Percentiles rank a stretch among this genome's conserved stretches.
Evolutionary conservation across 495 filamentous ascomycete species (phyloP).

Genomic region (Rhypophila decipiens): DNA sequence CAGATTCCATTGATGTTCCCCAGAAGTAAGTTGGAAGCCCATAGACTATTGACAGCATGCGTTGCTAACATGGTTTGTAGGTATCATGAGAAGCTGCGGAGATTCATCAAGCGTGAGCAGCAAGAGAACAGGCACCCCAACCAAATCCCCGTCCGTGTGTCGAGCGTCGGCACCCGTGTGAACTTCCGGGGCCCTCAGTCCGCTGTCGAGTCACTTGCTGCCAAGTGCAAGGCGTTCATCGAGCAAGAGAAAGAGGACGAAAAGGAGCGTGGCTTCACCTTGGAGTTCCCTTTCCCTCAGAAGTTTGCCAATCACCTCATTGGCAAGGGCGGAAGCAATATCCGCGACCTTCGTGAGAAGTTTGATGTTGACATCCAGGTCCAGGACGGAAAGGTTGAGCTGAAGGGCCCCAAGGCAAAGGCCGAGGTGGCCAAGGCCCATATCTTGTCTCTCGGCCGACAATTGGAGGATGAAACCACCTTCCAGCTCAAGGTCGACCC

Average conservation of each 20-base stretch:
- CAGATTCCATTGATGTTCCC: slow-evolving; percentile 60
- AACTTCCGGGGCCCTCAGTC: slow-evolving; percentile 69
- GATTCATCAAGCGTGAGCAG: slow-evolving; percentile 72
- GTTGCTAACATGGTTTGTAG: too few species aligned
- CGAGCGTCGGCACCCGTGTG: slow-evolving; percentile 49
- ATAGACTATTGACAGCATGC: too few species aligned
- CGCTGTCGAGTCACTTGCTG: slow-evolving; percentile 60
- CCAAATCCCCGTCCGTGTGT: slow-evolving; percentile 67
- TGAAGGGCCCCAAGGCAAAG: slow-evolving; percentile 56
- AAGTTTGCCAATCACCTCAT: slow-evolving; percentile 92
- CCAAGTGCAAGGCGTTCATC: slow-evolving; percentile 69
- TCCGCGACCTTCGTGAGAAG: slow-evolving; percentile 90
- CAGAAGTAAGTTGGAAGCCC: too few species aligned
- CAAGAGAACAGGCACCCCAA: slow-evolving; percentile 52
- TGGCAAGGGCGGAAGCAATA: slow-evolving; percentile 84
- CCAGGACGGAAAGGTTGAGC: slow-evolving; percentile 59
- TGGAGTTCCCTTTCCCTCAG: slow-evolving; percentile 85
- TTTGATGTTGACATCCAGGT: slow-evolving; percentile 97
- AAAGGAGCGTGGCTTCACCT: slow-evolving; percentile 76
- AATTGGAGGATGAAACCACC: slow-evolving; percentile 80
- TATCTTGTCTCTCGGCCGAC: slow-evolving; percentile 67
- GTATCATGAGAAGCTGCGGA: slow-evolving; percentile 70
- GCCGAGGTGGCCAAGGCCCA: slow-evolving; percentile 75
- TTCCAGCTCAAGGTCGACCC: slow-evolving; percentile 82
- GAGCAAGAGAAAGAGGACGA: slow-evolving; percentile 81